These are phyloP conservation scores for Spergularia bocconei DNA, from an alignment of 148 eudicot species.

Conservation along the genomic window DNA sequence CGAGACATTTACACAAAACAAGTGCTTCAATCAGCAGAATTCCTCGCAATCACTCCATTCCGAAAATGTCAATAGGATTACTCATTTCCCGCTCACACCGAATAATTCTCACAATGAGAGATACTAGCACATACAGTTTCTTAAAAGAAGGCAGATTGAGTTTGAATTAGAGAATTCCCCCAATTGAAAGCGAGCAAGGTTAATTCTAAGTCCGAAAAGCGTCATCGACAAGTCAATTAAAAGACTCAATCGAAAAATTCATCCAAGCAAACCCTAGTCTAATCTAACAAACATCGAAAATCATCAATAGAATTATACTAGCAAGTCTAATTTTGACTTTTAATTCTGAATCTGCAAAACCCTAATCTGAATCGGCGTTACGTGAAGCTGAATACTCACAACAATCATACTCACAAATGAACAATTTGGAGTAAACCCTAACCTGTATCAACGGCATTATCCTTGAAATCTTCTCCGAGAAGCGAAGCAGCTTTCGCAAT, in stretches of 20 bases:
- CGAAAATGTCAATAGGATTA: neutral
- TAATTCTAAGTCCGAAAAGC: neutral
- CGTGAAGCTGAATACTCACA: neutral
- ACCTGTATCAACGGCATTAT: constrained; percentile 16
- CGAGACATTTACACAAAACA: neutral
- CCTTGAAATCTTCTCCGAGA: constrained; percentile 35
- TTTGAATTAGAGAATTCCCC: neutral
- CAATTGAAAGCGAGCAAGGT: neutral
- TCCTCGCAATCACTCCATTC: neutral
- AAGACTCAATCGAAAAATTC: neutral
- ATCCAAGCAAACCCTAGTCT: too few species aligned
- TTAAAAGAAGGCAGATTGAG: neutral
- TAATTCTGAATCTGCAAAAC: neutral
- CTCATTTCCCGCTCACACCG: neutral
- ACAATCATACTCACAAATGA: neutral
- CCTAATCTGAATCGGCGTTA: neutral
- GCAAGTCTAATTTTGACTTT: neutral
- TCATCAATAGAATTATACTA: neutral
- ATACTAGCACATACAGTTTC: neutral
- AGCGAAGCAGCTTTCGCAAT: constrained; percentile 49
- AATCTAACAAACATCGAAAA: neutral
- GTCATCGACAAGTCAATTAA: neutral
- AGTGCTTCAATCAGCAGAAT: neutral
- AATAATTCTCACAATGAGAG: neutral
- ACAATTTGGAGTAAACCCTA: constrained; percentile 6